phyloP scores from a whole-genome alignment of 176 grass and related monocot species.

The Phoenix dactylifera region DNA sequence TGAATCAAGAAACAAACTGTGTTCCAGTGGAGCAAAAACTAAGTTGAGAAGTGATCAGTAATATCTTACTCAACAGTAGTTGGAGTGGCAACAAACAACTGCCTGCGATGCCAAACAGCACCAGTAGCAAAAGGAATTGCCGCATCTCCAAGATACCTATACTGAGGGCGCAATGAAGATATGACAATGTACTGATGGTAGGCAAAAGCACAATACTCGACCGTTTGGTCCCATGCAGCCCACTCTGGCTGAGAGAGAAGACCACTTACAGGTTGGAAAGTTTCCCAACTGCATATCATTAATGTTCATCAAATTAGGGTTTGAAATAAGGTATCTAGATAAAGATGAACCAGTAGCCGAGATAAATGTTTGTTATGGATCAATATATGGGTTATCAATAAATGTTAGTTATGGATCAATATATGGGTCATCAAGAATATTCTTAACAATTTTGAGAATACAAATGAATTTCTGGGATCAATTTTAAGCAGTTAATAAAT shows the following conservation, averaged over 20 bases:
- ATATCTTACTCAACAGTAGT: conserved; percentile 97
- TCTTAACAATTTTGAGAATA: too few species aligned
- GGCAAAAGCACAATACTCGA: conserved; percentile 95
- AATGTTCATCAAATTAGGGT: neutral
- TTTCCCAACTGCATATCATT: conserved; percentile 78
- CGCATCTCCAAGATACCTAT: conserved; percentile 94
- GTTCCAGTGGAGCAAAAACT: neutral
- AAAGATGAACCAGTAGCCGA: neutral
- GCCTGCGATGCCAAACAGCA: conserved; percentile 92
- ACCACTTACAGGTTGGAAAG: conserved; percentile 85
- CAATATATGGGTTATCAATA: too few species aligned
- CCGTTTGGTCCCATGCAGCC: conserved; percentile 96
- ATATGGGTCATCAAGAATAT: too few species aligned
- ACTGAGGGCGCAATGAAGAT: conserved; percentile 90
- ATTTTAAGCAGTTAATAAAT: too few species aligned
- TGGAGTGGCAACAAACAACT: conserved; percentile 96
- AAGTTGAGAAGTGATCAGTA: conserved; percentile 11
- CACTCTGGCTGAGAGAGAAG: conserved; percentile 88
- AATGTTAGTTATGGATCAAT: too few species aligned
- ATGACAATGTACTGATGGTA: conserved; percentile 97
- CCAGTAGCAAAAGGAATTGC: conserved; percentile 94
- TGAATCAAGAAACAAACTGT: too few species aligned
- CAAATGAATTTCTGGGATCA: too few species aligned
- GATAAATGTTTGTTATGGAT: too few species aligned
- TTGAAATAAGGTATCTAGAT: neutral